phyloP scores from a whole-genome alignment of 2,329 filamentous ascomycete species.

The Ceratocystis alfenasii region DNA sequence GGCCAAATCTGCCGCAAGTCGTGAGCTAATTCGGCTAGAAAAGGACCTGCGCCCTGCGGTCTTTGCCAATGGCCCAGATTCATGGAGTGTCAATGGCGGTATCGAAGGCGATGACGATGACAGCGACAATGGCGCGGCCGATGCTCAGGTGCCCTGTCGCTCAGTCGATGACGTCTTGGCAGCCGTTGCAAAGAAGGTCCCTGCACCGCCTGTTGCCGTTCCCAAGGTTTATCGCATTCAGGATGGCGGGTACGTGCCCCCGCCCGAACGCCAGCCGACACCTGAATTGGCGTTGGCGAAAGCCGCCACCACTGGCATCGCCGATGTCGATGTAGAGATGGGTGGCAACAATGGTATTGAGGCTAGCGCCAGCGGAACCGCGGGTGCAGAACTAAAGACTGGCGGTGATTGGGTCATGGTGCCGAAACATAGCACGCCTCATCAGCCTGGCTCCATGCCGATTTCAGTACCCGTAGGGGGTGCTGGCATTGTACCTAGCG shows the following conservation, averaged over 20 bases:
- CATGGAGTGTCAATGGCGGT: conserved; percentile 51
- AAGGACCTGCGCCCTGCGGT: conserved; percentile 57
- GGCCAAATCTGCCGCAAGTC: conserved; percentile 59
- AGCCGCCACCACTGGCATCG: conserved; percentile 28
- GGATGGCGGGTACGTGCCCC: conserved; percentile 58
- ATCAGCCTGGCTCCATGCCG: background rate
- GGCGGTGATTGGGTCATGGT: conserved; percentile 66
- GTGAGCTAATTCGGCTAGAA: conserved; percentile 61
- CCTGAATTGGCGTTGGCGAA: conserved; percentile 41
- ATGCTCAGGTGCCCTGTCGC: conserved; percentile 38
- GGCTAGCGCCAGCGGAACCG: background rate
- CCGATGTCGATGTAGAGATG: conserved; percentile 54
- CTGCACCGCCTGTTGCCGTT: conserved; percentile 52
- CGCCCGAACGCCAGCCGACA: conserved; percentile 40
- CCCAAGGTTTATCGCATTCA: conserved; percentile 59
- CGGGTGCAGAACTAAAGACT: conserved; percentile 32
- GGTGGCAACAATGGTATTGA: conserved; percentile 47
- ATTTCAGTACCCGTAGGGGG: conserved; percentile 13
- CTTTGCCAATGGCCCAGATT: conserved; percentile 47
- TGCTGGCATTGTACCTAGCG: conserved; percentile 27
- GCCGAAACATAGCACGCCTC: conserved; percentile 44
- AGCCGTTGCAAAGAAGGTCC: conserved; percentile 60
- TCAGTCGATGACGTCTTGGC: conserved; percentile 58
- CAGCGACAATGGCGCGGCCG: conserved; percentile 29
- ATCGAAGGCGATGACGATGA: conserved; percentile 41